Evolutionary conservation across 2,329 filamentous ascomycete species (phyloP).

Genomic region (Endoconidiophora laricicola): DNA sequence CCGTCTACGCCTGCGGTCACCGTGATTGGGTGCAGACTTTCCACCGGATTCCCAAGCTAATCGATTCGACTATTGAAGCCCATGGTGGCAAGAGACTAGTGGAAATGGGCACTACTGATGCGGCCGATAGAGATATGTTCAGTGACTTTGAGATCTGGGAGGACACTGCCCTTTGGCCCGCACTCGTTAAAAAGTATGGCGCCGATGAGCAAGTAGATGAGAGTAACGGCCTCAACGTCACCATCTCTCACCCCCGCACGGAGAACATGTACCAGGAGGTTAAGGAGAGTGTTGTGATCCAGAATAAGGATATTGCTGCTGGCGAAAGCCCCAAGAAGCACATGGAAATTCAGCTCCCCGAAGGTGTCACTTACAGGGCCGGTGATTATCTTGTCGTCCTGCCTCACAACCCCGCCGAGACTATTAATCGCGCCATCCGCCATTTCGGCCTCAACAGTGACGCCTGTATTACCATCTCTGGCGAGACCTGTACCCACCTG

Average conservation of each 20-base stretch:
- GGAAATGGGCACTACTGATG: constrained; percentile 41
- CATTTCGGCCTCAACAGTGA: constrained; percentile 55
- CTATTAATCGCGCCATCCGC: constrained; percentile 45
- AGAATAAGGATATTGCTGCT: constrained; percentile 33
- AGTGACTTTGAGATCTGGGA: constrained; percentile 52
- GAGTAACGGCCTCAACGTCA: constrained; percentile 23
- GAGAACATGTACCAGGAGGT: constrained; percentile 47
- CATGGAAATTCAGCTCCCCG: constrained; percentile 51
- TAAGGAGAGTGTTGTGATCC: constrained; percentile 40
- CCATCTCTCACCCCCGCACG: constrained; percentile 36
- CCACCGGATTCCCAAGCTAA: constrained; percentile 46
- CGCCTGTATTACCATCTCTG: constrained; percentile 42
- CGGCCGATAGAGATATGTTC: constrained; percentile 47
- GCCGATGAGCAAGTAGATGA: constrained; percentile 22
- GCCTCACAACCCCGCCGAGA: constrained; percentile 49
- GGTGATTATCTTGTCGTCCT: constrained; percentile 65
- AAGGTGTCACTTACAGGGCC: constrained; percentile 46
- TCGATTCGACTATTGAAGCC: constrained; percentile 35
- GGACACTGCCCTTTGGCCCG: constrained; percentile 35
- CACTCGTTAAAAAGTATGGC: constrained; percentile 33
- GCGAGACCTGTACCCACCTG: constrained; percentile 33
- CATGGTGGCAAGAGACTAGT: constrained; percentile 21
- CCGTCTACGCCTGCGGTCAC: constrained; percentile 50
- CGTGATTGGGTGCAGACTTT: constrained; percentile 45
- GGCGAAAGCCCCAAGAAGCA: constrained; percentile 42